Conservation (phyloP, 306 rosid genomes). For the Sicyos edulis region DNA sequence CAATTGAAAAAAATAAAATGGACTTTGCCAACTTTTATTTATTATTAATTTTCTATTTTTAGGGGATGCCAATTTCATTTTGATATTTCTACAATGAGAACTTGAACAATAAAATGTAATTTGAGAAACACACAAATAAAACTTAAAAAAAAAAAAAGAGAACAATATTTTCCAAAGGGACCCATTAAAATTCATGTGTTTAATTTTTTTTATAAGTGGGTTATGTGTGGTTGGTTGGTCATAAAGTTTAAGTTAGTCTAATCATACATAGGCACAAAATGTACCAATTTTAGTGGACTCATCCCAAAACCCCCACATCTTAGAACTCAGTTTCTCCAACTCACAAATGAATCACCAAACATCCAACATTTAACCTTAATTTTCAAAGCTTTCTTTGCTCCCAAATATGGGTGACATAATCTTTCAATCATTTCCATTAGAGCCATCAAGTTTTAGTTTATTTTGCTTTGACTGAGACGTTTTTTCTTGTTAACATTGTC, state of each 20-base stretch:
- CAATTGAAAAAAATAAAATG: too few species aligned
- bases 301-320: not conserved
- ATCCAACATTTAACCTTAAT: slow-evolving; percentile 8
- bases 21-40: too few species aligned
- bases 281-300: not conserved
- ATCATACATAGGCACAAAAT: not conserved
- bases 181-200: not conserved
- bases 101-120: too few species aligned
- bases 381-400: slow-evolving; percentile 5
- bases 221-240: not conserved
- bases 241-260: slow-evolving; percentile 11
- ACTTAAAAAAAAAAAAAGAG: not conserved
- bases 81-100: too few species aligned
- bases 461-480: slow-evolving; percentile 8
- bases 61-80: too few species aligned
- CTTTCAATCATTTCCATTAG: slow-evolving; percentile 7
- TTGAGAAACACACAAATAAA: not conserved
- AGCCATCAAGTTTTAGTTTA: not conserved
- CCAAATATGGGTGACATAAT: not conserved
- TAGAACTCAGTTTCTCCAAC: not conserved
- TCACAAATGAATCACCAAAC: slow-evolving; percentile 1
- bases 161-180: not conserved
- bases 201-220: not conserved
- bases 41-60: too few species aligned
- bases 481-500: not conserved